Evolutionary conservation across 2,329 filamentous ascomycete species (phyloP), one percentile per base, ranked within the genome.

Genomic region (Scytalidium lignicola): DNA sequence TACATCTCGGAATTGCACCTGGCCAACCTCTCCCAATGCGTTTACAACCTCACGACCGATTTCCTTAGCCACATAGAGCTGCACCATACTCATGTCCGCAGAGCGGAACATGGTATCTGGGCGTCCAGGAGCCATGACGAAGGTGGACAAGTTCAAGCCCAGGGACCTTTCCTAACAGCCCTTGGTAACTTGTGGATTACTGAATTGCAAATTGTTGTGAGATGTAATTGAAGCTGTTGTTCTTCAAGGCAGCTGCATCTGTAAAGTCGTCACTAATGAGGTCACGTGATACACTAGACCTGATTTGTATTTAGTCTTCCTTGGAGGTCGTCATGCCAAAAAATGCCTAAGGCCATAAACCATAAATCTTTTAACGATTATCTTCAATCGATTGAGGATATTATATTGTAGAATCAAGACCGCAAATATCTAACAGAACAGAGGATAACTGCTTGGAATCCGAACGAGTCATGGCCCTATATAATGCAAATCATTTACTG

Each of bases 41-140:
- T 91, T 96, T 56, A 97, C 91, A 62, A 96, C 92, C 75, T 99
- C 95, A 67, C 93, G 85, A 62, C 93, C 92, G 62, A 99, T 97
- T 78, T 99, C 93, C 69, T 96, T 97, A 65, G 93, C 90, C 65
- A 99, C 95, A 74, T 97, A 99, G 65, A 99, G 86, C 84, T 99
- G 93, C 66, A 95, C 95, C 86, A 99, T 86, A 80, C 90, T 96
- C 93, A 99, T 99, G 73, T 96, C 89, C 88, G 90, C 89, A 69
- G 93, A 99, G 81, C 95, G 92, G 85, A 99, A 97, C 77, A 96
- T 88, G 72, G 91, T 96, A 75, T 97, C 90, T 17, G 32, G 32
- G 74, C 89, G 74, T 68, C 75, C 72, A 59, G 78, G 75, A 70
- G 80, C 81, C 83, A 86, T 86, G 57, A 58, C 46, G 54, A 56